phyloP scores from a whole-genome alignment of 495 filamentous ascomycete genomes.

The Beverwykella pulmonaria region DNA sequence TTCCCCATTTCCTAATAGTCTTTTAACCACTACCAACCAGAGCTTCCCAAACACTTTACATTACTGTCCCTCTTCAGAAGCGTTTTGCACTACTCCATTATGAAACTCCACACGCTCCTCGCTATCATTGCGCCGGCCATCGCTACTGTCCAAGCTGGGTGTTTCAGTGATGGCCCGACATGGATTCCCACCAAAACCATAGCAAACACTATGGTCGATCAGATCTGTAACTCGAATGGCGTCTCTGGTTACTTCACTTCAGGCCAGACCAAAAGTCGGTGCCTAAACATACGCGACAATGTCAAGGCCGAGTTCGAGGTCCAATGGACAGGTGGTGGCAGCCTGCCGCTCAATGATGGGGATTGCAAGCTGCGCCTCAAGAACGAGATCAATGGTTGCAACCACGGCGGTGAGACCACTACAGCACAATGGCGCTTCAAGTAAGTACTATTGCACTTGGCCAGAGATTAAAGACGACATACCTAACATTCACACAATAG shows the following conservation, averaged over 20 bases:
- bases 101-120: conserved; percentile 2
- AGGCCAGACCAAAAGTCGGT: conserved; percentile 4
- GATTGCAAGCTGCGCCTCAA: conserved; percentile 16
- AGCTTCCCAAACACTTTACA: no score
- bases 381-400: conserved; percentile 5
- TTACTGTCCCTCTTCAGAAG: no score
- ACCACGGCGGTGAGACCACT: background rate
- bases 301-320: background rate
- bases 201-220: background rate
- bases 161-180: background rate
- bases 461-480: no score
- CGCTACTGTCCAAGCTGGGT: conserved; percentile 1
- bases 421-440: background rate
- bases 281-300: background rate
- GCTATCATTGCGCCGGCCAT: conserved; percentile 1
- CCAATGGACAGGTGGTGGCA: background rate
- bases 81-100: background rate
- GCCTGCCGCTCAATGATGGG: conserved; percentile 6
- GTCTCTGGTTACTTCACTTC: background rate
- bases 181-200: background rate
- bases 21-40: no score
- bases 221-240: background rate
- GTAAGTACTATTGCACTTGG: background rate
- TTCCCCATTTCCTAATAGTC: no score
- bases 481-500: no score